phyloP scores from a whole-genome alignment of 139 green algal genomes.

The Coelastrella sp. region DNA sequence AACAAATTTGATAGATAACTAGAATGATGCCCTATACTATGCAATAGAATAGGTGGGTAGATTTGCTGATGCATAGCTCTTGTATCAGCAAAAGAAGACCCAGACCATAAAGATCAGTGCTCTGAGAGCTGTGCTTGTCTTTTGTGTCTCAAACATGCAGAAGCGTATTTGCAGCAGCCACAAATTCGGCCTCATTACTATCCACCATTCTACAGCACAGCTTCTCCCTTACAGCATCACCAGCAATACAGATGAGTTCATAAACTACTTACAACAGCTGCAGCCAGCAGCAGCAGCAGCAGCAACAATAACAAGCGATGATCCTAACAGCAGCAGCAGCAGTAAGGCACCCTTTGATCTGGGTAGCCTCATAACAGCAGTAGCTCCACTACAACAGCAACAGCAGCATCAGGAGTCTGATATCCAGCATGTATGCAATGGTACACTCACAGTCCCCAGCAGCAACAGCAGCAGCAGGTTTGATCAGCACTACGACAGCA shows the following conservation, averaged over 20 bases:
- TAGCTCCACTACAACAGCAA: neutral
- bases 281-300: conserved; percentile 13
- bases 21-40: too few relatives aligned
- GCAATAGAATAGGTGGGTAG: too few relatives aligned
- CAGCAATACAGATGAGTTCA: conserved; percentile 11
- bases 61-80: too few relatives aligned
- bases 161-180: conserved; percentile 12
- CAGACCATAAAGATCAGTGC: neutral
- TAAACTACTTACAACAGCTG: neutral
- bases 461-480: neutral
- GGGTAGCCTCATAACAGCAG: conserved; percentile 20
- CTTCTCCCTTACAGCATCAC: conserved; percentile 10
- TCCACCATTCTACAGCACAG: neutral
- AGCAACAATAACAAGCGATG: too few relatives aligned
- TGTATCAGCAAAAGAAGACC: too few relatives aligned
- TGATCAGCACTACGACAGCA: too few relatives aligned
- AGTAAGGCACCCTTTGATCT: conserved; percentile 24
- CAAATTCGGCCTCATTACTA: conserved; percentile 12
- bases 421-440: neutral
- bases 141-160: conserved; percentile 15
- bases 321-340: conserved; percentile 23
- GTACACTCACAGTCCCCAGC: neutral
- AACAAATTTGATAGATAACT: too few relatives aligned
- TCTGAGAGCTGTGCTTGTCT: neutral
- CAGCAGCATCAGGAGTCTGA: conserved; percentile 12